Evolutionary conservation across 192 early-diverging fungal genomes (phyloP).

Genomic region (Backusella australiensis): DNA sequence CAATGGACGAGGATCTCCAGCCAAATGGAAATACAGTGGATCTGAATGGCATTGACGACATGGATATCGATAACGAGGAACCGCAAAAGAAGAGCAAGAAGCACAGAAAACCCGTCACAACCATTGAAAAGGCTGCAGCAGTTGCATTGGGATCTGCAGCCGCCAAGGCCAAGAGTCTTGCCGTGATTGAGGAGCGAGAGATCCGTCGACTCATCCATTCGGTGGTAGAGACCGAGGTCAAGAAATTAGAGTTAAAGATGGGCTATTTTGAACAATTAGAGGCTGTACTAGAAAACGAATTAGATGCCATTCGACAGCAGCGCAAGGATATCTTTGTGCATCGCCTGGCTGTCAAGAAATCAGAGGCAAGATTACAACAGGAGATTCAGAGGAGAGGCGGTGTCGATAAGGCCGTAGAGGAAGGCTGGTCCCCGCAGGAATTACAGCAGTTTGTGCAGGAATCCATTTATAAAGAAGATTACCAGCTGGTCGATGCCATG

Average conservation of each 20-base stretch:
- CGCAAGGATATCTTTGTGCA: conserved; percentile 60
- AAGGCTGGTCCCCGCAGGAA: conserved; percentile 21
- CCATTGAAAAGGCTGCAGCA: conserved; percentile 76
- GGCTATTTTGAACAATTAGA: conserved; percentile 93
- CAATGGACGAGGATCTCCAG: background rate
- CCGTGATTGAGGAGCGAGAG: conserved; percentile 84
- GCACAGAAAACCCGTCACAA: conserved; percentile 38
- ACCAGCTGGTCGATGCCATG: conserved; percentile 13
- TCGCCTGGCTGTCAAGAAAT: conserved; percentile 57
- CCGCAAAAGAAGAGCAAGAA: background rate
- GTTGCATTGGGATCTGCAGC: conserved; percentile 91
- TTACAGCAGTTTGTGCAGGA: conserved; percentile 21
- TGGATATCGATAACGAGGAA: conserved; percentile 37
- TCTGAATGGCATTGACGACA: conserved; percentile 14
- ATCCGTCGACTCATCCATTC: conserved; percentile 77
- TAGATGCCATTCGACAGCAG: conserved; percentile 73
- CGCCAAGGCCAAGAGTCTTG: conserved; percentile 82
- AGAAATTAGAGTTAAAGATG: conserved; percentile 92
- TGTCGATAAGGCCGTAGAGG: conserved; percentile 18
- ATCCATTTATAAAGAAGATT: conserved; percentile 20
- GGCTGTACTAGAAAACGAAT: conserved; percentile 82
- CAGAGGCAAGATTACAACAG: conserved; percentile 40
- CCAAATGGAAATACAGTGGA: background rate
- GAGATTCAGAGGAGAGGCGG: conserved; percentile 25
- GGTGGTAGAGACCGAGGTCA: conserved; percentile 83